Base-by-base conservation (phyloP, 805 yeast species). In the Candida coleopterorum region DNA sequence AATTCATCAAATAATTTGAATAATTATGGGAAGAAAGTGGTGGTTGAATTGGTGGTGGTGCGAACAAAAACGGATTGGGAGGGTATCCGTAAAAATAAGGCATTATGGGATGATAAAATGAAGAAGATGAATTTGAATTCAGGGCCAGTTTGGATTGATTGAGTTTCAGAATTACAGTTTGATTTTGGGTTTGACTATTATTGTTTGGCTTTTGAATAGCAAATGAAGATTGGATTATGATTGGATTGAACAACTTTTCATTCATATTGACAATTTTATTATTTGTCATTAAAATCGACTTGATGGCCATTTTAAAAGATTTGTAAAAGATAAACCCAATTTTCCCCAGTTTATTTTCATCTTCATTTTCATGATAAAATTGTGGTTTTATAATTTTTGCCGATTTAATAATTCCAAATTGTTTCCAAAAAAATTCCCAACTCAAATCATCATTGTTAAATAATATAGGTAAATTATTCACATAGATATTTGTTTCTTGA, bases 401-500 rank as follows among this genome's bases (percentile, higher is more conserved):
- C 18, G 66, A 62, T 29, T 63, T 64, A 31, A 64, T 57, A 8
- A 45, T 38, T 9, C 70, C 70, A 52, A 64, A 65, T 39, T 61
- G 68, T 23, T 40, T 32, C 70, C 72, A 65, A 45, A 65, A 65
- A 20, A 36, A 21, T 26, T 50, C 58, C 72, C 72, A 65, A 18
- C 55, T 42, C 18, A 48, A 55, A 44, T 74, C 79, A 15, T 71
- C 64, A 53, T 84, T 87, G 35, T 62, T 66, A 53, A 80, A 74
- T 4, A 64, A 44, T 9, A 67, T 45, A 5, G 85, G 81, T 26
- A 85, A 58, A 50, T 78, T 77, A 42, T 78, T 81, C 24, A 85
- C 78, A 52, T 84, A 85, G 30, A 85, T 65, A 55, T 85, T 85
- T 4, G 87, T 77, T 47, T 81, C 87, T 52, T 80, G 87, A 45